Evolutionary conservation across 306 rosid species (phyloP).

Genomic region (Vigna nakashimae): DNA sequence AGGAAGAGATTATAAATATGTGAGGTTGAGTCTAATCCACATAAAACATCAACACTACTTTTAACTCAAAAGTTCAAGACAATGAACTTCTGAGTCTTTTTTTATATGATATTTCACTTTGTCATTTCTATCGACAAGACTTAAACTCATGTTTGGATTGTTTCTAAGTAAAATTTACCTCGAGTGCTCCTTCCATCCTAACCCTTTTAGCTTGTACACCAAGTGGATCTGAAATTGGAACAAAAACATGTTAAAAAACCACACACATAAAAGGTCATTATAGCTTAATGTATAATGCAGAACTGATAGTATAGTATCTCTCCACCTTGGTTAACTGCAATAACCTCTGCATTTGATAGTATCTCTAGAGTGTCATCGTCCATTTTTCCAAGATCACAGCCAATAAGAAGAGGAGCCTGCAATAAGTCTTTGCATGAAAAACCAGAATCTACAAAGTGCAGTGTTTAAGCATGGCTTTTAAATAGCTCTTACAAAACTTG

Average conservation of each 20-base stretch:
- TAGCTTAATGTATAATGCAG: not conserved
- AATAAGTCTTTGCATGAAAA: slow-evolving; percentile 21
- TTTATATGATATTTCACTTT: no score
- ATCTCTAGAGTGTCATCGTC: slow-evolving; percentile 75
- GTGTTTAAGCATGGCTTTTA: no score
- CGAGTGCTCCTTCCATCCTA: slow-evolving; percentile 78
- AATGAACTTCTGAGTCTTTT: no score
- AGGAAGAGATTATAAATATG: no score
- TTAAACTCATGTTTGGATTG: no score
- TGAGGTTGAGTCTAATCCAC: no score
- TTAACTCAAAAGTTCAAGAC: no score
- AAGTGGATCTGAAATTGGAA: slow-evolving; percentile 60
- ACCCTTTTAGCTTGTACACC: slow-evolving; percentile 91
- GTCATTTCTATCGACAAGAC: no score
- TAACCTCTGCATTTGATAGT: slow-evolving; percentile 72
- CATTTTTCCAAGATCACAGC: slow-evolving; percentile 80
- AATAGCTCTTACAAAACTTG: no score
- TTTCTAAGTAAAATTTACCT: slow-evolving; percentile 49
- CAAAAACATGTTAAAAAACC: not conserved
- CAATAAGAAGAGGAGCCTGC: slow-evolving; percentile 97
- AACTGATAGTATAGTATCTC: not conserved
- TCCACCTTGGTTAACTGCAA: slow-evolving; percentile 84
- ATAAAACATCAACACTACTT: no score
- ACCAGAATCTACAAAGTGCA: not conserved
- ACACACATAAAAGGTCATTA: not conserved